Base-by-base conservation (phyloP, 805 yeast species). In the Starmerella khaoyaiensis region DNA sequence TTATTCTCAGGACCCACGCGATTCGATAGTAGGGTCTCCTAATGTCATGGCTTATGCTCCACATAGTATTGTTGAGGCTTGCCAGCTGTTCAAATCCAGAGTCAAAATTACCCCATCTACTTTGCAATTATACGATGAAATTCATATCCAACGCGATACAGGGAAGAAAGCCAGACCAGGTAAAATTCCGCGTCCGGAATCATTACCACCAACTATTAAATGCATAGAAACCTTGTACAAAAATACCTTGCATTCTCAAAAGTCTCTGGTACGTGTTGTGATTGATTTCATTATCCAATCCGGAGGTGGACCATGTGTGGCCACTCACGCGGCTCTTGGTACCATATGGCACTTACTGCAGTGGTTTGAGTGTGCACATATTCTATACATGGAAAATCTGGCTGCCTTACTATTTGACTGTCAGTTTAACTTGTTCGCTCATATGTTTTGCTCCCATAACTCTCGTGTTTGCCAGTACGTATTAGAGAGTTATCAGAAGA, bases 361-460 rank as follows among this genome's bases (percentile, higher is more conserved):
- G 49, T 86, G 96, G 95, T 77, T 81, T 54, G 80, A 79, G 52
- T 55, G 68, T 8, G 77, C 73, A 31, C 95, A 90, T 54, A 61
- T 83, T 2, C 55, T 86, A 45, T 86, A 87, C 55, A 76, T 68
- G 54, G 93, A 83, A 54, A 80, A 76, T 49, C 60, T 87, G 11
- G 57, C 78, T 5, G 69, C 80, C 0, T 54, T 86, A 29, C 56
- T 90, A 19, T 79, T 77, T 55, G 97, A 90, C 54, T 70, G 77
- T 21, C 74, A 75, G 40, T 78, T 59, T 42, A 67, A 68, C 35
- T 42, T 60, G 23, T 47, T 58, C 7, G 54, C 64, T 8, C 61
- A 63, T 49, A 54, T 56, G 33, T 56, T 46, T 40, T 50, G 57
- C 17, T 50, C 53, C 18, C 36, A 44, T 15, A 53, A 54, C 36